Conservation (phyloP, 768 basidiomycete species). For the Pulveroboletus sp. region DNA sequence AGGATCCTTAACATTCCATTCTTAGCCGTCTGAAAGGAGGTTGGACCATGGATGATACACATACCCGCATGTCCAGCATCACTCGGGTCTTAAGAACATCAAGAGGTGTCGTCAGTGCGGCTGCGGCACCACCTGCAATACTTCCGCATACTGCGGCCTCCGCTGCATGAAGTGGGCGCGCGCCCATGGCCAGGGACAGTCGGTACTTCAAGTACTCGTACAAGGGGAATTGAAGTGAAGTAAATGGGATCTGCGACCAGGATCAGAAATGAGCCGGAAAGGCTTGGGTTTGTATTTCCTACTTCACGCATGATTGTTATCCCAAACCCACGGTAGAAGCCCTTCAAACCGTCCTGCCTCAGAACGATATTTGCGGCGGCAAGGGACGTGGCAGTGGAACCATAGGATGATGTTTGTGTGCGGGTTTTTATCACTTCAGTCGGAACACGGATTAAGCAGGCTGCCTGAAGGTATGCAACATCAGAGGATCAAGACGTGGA, state of each 20-base stretch:
- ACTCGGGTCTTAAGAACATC: conserved; percentile 97
- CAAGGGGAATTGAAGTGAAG: conserved; percentile 91
- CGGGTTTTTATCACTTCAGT: conserved; percentile 96
- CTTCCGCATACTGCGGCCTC: conserved; percentile 89
- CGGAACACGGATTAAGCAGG: conserved; percentile 91
- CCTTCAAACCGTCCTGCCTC: conserved; percentile 60
- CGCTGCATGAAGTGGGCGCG: conserved; percentile 60
- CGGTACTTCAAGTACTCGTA: conserved; percentile 84
- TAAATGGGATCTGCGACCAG: conserved; percentile 82
- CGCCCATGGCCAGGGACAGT: conserved; percentile 51
- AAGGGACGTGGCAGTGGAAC: conserved; percentile 56
- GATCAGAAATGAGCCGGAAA: conserved; percentile 2
- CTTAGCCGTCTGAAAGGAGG: not conserved
- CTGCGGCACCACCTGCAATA: conserved; percentile 87
- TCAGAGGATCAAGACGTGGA: conserved; percentile 11
- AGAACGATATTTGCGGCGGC: conserved; percentile 56
- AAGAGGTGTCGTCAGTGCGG: conserved; percentile 87
- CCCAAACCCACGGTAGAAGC: conserved; percentile 88
- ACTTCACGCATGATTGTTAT: conserved; percentile 75
- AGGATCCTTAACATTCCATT: conserved; percentile 40
- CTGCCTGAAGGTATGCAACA: conserved; percentile 47
- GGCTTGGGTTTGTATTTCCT: not conserved
- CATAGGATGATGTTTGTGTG: conserved; percentile 82
- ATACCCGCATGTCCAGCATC: conserved; percentile 88
- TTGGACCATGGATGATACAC: conserved; percentile 20